phyloP scores from a whole-genome alignment of 2,329 filamentous ascomycete species.

The Samsoniella hepiali region DNA sequence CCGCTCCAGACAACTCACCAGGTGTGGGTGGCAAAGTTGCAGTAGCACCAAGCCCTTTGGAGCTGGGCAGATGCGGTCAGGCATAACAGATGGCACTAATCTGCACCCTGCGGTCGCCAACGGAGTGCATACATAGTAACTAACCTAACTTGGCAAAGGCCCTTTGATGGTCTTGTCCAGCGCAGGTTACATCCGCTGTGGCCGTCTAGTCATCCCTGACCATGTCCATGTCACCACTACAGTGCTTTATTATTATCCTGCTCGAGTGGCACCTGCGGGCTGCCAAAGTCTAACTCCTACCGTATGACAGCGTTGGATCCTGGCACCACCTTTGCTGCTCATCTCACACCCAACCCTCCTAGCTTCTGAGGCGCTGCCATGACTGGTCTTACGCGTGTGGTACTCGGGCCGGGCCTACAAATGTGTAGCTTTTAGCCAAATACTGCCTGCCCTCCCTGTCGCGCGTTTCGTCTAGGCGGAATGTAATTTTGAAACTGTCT shows the following conservation, averaged over 20 bases:
- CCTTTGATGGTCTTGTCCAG: not conserved
- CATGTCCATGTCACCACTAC: slow-evolving; percentile 7
- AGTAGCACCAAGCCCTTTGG: slow-evolving; percentile 5
- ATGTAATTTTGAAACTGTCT: slow-evolving; percentile 20
- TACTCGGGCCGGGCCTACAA: slow-evolving; percentile 10
- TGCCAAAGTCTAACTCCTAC: slow-evolving; percentile 2
- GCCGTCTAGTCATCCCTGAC: slow-evolving; percentile 9
- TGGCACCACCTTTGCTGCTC: slow-evolving; percentile 2
- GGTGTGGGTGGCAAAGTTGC: slow-evolving; percentile 16
- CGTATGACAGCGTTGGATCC: not conserved
- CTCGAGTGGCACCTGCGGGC: not conserved
- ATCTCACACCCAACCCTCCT: slow-evolving; percentile 12
- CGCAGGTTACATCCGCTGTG: slow-evolving; percentile 3
- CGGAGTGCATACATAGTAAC: too few species aligned
- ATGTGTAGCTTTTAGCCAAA: slow-evolving; percentile 6
- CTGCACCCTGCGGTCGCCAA: not conserved
- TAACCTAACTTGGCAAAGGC: not conserved
- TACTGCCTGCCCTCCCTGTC: slow-evolving; percentile 11
- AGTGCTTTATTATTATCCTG: not conserved
- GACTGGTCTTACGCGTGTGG: slow-evolving; percentile 13
- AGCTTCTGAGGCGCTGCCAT: not conserved
- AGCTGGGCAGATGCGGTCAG: slow-evolving; percentile 14
- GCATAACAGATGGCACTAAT: slow-evolving; percentile 13
- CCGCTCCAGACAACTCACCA: slow-evolving; percentile 16
- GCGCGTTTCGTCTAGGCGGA: slow-evolving; percentile 11